Conservation (phyloP, 768 basidiomycete genomes). For the Tylopilus rubrobrunneus region DNA sequence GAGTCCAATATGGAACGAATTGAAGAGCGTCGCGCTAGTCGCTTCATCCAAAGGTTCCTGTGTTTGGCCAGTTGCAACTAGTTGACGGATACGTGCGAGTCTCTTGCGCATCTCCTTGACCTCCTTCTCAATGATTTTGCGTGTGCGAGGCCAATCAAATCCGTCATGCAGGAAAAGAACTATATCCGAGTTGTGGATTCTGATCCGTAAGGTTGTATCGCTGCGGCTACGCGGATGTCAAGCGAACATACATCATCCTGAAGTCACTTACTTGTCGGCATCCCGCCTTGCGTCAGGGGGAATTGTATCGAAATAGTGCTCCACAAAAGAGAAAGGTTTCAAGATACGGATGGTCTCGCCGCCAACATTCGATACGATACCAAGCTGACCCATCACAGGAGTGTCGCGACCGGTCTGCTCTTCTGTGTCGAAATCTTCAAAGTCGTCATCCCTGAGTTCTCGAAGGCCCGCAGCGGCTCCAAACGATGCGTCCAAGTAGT, state of each 20-base stretch:
- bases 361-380: constrained; percentile 58
- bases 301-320: constrained; percentile 70
- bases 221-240: constrained; percentile 33
- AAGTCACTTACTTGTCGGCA: constrained; percentile 41
- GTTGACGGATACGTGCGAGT: constrained; percentile 85
- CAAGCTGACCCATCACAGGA: constrained; percentile 29
- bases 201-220: constrained; percentile 48
- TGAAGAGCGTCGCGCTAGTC: constrained; percentile 79
- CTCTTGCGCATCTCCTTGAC: constrained; percentile 83
- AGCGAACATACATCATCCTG: background rate
- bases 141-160: constrained; percentile 89
- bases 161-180: constrained; percentile 83
- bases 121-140: constrained; percentile 82
- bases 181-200: constrained; percentile 58
- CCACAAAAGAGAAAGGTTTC: constrained; percentile 58
- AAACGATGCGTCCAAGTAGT: constrained; percentile 84
- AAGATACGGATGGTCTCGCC: constrained; percentile 87
- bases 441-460: constrained; percentile 67
- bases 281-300: constrained; percentile 50
- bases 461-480: constrained; percentile 73
- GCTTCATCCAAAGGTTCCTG: constrained; percentile 72
- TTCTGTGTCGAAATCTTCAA: constrained; percentile 57
- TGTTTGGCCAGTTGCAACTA: constrained; percentile 85
- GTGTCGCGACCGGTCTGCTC: constrained; percentile 15
- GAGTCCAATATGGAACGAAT: constrained; percentile 92